Evolutionary conservation across 2,329 filamentous ascomycete genomes (phyloP), one percentile per base, ranked within the genome.

Genomic region (Cyanodermella asteris): DNA sequence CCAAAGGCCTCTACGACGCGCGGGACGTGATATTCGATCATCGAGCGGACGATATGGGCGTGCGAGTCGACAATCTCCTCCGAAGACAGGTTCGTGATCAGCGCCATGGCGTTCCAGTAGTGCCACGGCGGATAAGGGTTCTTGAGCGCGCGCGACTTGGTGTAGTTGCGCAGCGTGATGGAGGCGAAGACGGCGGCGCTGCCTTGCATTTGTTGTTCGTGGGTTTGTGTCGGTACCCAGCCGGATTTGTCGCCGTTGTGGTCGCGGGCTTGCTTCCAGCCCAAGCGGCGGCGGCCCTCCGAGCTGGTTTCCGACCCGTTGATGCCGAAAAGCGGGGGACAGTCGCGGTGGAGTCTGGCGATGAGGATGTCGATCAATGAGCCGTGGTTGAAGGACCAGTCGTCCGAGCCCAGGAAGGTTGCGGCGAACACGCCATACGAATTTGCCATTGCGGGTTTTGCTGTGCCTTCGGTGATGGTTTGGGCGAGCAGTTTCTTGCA

Each of bases 321-420:
- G 34, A 82, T 66, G 11, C 84, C 84, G 43, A 90, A 94, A 1
- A 97, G 55, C 2, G 81, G 71, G 0, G 87, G 84, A 38, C 80
- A 91, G 4, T 66, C 59, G 10, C 75, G 58, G 31, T 81, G 69
- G 39, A 77, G 75, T 46, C 94, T 93, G 27, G 82, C 72, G 39
- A 91, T 72, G 16, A 94, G 57, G 30, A 94, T 76, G 42, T 90
- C 77, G 26, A 80, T 71, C 29, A 91, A 56, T 1, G 71, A 61
- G 23, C 61, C 49, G 6, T 67, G 72, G 25, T 70, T 61, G 59
- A 69, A 75, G 27, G 62, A 55, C 40, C 77, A 74, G 10, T 65
- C 58, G 11, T 64, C 57, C 26, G 63, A 58, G 1, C 75, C 72
- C 43, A 90, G 84, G 16, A 90, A 61, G 34, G 71, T 66, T 5